These are phyloP conservation scores for Rhodotorula diobovata DNA, from an alignment of 768 basidiomycete genomes.

Conservation along the genomic window DNA sequence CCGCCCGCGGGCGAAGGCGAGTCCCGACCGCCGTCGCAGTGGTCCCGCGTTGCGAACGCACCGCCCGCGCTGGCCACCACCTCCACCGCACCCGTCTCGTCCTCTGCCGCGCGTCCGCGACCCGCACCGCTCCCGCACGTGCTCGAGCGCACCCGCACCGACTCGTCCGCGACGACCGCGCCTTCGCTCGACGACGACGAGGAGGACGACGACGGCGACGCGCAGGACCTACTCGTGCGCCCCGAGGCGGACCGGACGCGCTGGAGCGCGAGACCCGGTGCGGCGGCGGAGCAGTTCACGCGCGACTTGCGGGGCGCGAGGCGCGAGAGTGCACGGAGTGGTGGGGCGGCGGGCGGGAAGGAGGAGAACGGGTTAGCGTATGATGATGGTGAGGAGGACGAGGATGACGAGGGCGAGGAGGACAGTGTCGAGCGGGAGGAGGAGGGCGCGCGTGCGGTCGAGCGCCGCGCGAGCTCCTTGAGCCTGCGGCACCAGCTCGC, in stretches of 20 bases:
- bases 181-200: too few species aligned
- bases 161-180: background rate
- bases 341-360: background rate
- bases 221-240: too few species aligned
- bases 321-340: background rate
- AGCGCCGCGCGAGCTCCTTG: background rate
- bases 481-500: background rate
- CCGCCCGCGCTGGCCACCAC: background rate
- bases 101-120: too few species aligned
- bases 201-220: too few species aligned
- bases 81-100: background rate
- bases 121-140: too few species aligned
- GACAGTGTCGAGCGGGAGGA: background rate
- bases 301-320: background rate
- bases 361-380: background rate
- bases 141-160: background rate
- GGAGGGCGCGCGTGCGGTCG: background rate
- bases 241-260: background rate
- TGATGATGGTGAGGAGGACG: background rate
- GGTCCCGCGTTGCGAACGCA: background rate
- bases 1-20: too few species aligned
- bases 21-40: background rate
- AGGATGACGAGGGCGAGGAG: background rate
- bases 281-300: slow-evolving; percentile 20
- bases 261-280: background rate